A percentile compares a stretch with the other conserved stretches of the same genome.
Evolutionary conservation across 169 alveolate species (phyloP).

Genomic region (Neospora caninum): DNA sequence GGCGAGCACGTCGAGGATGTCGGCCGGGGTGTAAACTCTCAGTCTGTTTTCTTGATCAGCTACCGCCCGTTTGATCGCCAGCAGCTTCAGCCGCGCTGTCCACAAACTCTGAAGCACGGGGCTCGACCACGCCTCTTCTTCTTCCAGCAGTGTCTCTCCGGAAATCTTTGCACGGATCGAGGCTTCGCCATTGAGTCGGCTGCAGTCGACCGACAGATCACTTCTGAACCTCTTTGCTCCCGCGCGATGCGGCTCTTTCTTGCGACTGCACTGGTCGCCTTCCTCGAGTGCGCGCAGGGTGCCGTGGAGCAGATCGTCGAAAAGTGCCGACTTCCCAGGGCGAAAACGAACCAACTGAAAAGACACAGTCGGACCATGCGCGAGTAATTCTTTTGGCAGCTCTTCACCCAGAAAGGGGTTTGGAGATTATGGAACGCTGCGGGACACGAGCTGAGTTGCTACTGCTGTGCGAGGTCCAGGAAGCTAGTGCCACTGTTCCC

Average conservation of each 20-base stretch:
- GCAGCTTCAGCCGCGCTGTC: neutral
- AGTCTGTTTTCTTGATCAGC: neutral
- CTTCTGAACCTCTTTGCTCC: neutral
- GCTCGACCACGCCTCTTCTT: neutral
- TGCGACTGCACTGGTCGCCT: neutral
- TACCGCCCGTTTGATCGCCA: neutral
- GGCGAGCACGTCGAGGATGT: neutral
- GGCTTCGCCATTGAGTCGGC: neutral
- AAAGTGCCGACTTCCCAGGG: neutral
- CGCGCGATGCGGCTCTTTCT: neutral
- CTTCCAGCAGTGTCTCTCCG: neutral
- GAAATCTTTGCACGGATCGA: neutral
- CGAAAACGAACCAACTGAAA: neutral
- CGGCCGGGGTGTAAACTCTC: neutral
- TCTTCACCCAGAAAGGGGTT: no score
- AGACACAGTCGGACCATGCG: no score
- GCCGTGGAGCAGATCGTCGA: neutral
- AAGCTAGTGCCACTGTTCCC: no score
- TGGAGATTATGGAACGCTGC: no score
- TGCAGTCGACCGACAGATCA: neutral
- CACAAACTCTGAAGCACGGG: slow-evolving; percentile 23
- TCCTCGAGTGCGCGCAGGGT: neutral
- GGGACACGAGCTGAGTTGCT: no score
- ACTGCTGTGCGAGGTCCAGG: no score
- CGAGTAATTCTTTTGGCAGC: no score